Evolutionary conservation across 805 yeast species (phyloP).

Genomic region (Yarrowia sp.): DNA sequence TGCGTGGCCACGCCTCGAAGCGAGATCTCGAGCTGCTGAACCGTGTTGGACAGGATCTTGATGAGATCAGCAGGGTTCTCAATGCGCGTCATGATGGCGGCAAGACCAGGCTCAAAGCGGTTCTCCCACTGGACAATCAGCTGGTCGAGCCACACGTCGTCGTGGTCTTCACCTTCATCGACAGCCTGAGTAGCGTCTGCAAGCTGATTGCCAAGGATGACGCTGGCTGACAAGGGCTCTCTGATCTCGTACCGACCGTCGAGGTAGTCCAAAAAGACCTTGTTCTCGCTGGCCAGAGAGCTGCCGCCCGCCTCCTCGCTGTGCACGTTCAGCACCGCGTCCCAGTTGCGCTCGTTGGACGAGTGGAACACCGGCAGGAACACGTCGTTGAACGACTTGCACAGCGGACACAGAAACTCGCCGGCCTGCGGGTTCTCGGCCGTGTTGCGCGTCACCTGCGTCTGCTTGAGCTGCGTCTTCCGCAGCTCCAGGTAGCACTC

Average conservation of each 20-base stretch:
- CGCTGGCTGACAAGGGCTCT: not conserved
- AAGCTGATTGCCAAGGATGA: not conserved
- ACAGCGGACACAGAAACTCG: constrained; percentile 85
- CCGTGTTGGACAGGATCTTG: constrained; percentile 48
- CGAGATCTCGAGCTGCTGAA: constrained; percentile 64
- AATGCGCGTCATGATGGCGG: constrained; percentile 13
- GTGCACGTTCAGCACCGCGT: constrained; percentile 20
- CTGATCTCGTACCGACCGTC: not conserved
- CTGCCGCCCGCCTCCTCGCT: not conserved
- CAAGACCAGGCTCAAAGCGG: constrained; percentile 12
- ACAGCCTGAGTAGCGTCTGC: not conserved
- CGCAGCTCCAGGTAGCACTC: constrained; percentile 68
- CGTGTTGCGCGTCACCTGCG: constrained; percentile 75
- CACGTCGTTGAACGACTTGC: constrained; percentile 80
- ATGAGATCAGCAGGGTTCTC: constrained; percentile 31
- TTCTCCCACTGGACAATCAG: constrained; percentile 1
- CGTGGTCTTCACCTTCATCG: not conserved
- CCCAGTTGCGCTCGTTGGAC: constrained; percentile 41
- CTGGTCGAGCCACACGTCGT: not conserved
- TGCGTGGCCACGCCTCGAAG: constrained; percentile 48
- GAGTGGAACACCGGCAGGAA: constrained; percentile 75
- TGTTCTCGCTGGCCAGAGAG: not conserved
- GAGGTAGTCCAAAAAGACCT: constrained; percentile 6
- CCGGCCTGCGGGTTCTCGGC: constrained; percentile 70
- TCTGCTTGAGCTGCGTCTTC: constrained; percentile 53